Conservation (phyloP, 139 green algal species). For the Choricystis sp. region DNA sequence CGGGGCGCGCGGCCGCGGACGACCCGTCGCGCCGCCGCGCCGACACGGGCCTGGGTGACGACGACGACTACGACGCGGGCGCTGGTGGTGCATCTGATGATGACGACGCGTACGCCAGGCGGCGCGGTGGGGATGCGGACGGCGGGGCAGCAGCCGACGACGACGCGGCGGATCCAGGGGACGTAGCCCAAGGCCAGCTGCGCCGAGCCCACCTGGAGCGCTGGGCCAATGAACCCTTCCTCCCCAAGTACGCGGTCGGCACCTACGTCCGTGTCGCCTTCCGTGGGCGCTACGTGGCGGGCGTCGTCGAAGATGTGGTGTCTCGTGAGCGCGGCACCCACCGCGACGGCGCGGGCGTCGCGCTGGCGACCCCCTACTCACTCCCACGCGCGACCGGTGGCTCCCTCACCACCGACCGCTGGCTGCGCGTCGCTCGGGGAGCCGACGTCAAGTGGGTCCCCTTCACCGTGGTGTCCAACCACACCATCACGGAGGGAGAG, state of each 20-base stretch:
- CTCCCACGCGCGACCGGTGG: not conserved
- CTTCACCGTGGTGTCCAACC: constrained; percentile 22
- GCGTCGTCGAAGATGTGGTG: constrained; percentile 20
- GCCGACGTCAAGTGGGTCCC: constrained; percentile 13
- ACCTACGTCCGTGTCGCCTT: constrained; percentile 3
- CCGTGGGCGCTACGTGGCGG: constrained; percentile 13
- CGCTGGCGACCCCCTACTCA: not conserved
- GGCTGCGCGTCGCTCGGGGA: constrained; percentile 23
- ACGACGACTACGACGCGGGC: not conserved
- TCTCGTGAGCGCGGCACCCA: constrained; percentile 18
- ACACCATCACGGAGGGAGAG: constrained; percentile 23
- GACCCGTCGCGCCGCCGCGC: not conserved
- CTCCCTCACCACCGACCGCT: constrained; percentile 19
- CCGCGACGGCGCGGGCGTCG: constrained; percentile 9
- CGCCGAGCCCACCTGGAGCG: constrained; percentile 25
- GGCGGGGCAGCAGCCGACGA: constrained; percentile 17
- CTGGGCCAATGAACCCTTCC: constrained; percentile 39
- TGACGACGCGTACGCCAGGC: not conserved
- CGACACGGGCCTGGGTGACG: not conserved
- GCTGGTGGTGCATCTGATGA: not conserved
- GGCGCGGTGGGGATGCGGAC: not conserved
- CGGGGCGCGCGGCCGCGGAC: not conserved
- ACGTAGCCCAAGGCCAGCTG: constrained; percentile 23
- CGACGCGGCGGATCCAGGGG: constrained; percentile 24
- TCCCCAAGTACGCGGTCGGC: constrained; percentile 12